phyloP scores from a whole-genome alignment of 495 filamentous ascomycete genomes.

The Neurospora tetrasperma region DNA sequence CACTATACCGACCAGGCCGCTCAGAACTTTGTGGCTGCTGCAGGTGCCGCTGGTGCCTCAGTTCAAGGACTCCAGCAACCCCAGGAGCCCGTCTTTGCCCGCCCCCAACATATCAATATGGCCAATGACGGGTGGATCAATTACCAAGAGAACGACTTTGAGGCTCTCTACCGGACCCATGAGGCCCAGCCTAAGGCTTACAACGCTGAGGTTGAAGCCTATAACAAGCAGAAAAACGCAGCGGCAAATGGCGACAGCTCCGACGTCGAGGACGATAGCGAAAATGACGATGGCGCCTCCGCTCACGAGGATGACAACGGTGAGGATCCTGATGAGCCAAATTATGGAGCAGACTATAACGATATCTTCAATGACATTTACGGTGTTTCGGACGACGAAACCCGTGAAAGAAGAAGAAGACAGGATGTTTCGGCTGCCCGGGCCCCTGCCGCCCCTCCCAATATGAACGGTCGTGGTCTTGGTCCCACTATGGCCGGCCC shows the following conservation, averaged over 20 bases:
- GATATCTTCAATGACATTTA: neutral
- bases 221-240: neutral
- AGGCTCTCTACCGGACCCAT: neutral
- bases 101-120: rapidly evolving
- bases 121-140: neutral
- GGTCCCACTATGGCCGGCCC: neutral
- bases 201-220: neutral
- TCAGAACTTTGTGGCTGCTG: neutral
- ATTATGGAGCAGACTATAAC: neutral
- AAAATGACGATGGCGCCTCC: too few species aligned
- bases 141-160: neutral
- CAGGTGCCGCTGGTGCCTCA: neutral
- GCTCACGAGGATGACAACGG: too few species aligned
- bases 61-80: neutral
- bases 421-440: neutral
- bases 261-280: neutral
- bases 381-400: neutral
- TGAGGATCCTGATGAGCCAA: too few species aligned
- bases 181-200: neutral
- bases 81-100: neutral
- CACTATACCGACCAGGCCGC: neutral
- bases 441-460: neutral
- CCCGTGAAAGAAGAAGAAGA: neutral
- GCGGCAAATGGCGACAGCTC: neutral
- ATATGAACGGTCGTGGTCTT: neutral